A percentile compares a stretch with the other conserved stretches of the same genome.
Conservation (phyloP, 2,329 filamentous ascomycete genomes). For the Diaporthe citrichinensis region DNA sequence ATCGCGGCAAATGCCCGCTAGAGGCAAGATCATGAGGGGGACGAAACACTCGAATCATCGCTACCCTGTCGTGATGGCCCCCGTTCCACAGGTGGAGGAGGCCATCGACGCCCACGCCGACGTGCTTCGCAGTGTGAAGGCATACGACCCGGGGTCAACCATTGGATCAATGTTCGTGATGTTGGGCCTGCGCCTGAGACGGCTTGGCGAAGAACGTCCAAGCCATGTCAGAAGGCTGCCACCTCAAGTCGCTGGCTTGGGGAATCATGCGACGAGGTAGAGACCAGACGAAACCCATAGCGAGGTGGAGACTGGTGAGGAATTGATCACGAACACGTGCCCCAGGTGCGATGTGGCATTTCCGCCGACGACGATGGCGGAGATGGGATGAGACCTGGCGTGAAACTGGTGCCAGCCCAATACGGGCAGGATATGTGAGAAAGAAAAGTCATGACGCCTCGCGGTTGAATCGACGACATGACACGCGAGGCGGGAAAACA, state of each 20-base stretch:
- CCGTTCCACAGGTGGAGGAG: background rate
- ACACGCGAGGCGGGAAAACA: background rate
- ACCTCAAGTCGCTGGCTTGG: constrained; percentile 29
- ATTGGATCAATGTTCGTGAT: background rate
- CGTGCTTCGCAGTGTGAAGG: background rate
- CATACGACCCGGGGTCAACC: background rate
- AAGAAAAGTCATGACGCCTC: background rate
- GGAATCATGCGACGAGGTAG: constrained; percentile 36
- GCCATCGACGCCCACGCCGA: background rate
- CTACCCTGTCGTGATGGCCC: background rate
- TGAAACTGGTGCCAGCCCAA: constrained; percentile 34
- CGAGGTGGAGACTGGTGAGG: background rate
- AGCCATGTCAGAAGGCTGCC: constrained; percentile 22
- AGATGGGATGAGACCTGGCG: constrained; percentile 34
- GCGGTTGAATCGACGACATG: background rate
- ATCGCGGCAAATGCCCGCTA: background rate
- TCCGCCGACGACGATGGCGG: background rate
- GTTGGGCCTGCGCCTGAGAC: background rate
- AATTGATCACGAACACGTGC: background rate
- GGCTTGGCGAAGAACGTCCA: constrained; percentile 2
- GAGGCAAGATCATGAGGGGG: constrained; percentile 1
- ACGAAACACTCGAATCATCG: background rate
- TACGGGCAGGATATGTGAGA: constrained; percentile 3
- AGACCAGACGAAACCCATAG: constrained; percentile 39
- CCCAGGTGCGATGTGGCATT: background rate